A percentile compares a stretch with the other conserved stretches of the same genome.
These are phyloP conservation scores for Sphaerobolus stellatus DNA, from an alignment of 1,284 basidiomycete genomes.

Conservation along the genomic window DNA sequence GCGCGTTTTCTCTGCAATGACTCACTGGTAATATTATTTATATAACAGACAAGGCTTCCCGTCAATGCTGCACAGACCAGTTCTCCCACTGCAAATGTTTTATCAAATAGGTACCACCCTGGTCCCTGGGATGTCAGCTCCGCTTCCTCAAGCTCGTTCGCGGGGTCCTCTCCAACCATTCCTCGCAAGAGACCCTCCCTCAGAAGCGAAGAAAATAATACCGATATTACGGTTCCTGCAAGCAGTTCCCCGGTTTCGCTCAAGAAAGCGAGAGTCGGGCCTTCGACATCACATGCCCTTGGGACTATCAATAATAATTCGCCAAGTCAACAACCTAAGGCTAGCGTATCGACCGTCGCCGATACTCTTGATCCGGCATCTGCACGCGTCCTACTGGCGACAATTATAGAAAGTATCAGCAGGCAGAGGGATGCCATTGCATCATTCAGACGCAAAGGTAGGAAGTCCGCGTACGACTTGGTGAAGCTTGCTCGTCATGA, in stretches of 20 bases:
- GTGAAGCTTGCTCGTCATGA: conserved; percentile 27
- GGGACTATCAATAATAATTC: conserved; percentile 17
- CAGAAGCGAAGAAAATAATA: not conserved
- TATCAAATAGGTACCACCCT: too few relatives aligned
- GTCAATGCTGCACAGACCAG: not conserved
- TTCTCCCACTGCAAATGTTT: not conserved
- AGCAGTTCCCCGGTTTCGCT: conserved; percentile 6
- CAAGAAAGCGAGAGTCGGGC: conserved; percentile 35
- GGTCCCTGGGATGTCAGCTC: not conserved
- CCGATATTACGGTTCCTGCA: conserved; percentile 24
- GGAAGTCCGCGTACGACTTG: conserved; percentile 29
- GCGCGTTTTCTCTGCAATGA: not conserved
- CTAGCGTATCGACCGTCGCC: not conserved
- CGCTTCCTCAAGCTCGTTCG: not conserved
- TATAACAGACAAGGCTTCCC: not conserved
- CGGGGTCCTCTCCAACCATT: not conserved
- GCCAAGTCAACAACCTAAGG: not conserved
- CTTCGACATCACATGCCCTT: conserved; percentile 26
- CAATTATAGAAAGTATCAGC: conserved; percentile 31
- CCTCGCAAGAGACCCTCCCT: not conserved
- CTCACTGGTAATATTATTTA: not conserved
- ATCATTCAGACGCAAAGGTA: conserved; percentile 26
- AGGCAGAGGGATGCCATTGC: conserved; percentile 22
- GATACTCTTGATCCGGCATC: not conserved
- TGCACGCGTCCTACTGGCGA: conserved; percentile 23